Percentiles rank a stretch among this genome's conserved stretches.
Evolutionary conservation across 2,329 filamentous ascomycete species (phyloP).

Genomic region (Aureobasidium sp.): DNA sequence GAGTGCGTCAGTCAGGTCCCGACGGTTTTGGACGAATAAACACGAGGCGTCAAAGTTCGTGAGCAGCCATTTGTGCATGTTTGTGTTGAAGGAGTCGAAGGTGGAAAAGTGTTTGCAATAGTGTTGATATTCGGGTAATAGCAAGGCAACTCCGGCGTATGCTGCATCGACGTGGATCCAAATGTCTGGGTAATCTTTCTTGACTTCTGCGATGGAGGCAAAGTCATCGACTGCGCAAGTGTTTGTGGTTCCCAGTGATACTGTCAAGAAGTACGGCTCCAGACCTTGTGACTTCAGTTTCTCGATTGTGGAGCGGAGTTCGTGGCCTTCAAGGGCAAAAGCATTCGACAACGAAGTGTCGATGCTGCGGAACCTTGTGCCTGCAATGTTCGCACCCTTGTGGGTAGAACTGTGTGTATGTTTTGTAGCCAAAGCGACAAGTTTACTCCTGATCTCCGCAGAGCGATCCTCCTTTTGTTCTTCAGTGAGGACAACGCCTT

Average conservation of each 20-base stretch:
- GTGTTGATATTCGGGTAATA: slow-evolving; percentile 72
- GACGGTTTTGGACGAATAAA: slow-evolving; percentile 67
- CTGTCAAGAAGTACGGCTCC: slow-evolving; percentile 78
- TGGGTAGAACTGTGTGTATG: slow-evolving; percentile 76
- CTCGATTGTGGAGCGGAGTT: slow-evolving; percentile 54
- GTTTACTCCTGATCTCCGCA: slow-evolving; percentile 55
- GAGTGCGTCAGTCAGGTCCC: slow-evolving; percentile 70
- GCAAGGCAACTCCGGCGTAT: slow-evolving; percentile 78
- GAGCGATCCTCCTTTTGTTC: slow-evolving; percentile 62
- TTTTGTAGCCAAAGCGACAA: slow-evolving; percentile 75
- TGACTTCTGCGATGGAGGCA: slow-evolving; percentile 52
- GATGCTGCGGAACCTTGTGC: slow-evolving; percentile 69
- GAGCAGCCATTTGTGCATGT: slow-evolving; percentile 96
- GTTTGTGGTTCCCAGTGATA: slow-evolving; percentile 77
- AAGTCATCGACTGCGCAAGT: slow-evolving; percentile 86
- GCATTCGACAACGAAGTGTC: slow-evolving; percentile 53
- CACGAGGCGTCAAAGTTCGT: slow-evolving; percentile 85
- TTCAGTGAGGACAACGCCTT: slow-evolving; percentile 29
- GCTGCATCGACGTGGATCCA: slow-evolving; percentile 95
- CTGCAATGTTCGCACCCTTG: slow-evolving; percentile 79
- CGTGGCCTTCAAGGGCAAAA: slow-evolving; percentile 60
- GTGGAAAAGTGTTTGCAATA: slow-evolving; percentile 52
- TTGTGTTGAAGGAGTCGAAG: slow-evolving; percentile 88
- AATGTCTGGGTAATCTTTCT: slow-evolving; percentile 49
- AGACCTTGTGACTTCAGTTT: slow-evolving; percentile 60